A percentile compares a stretch with the other conserved stretches of the same genome.
phyloP scores from a whole-genome alignment of 2,329 filamentous ascomycete species.

The Microsporum audouinii region DNA sequence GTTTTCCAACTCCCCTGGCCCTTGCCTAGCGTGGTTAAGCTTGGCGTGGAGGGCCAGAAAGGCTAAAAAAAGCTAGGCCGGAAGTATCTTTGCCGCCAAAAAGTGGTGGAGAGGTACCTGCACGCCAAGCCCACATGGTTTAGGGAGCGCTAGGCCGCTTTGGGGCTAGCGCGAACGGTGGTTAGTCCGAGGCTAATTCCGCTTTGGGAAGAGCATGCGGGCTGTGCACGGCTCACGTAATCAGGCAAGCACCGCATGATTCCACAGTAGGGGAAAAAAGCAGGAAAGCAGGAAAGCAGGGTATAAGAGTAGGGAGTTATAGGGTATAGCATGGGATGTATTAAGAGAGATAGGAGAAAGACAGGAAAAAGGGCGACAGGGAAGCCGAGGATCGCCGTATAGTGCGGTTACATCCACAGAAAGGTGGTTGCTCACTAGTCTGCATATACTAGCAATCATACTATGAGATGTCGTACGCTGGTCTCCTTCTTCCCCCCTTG shows the following conservation, averaged over 20 bases:
- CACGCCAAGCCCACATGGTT: neutral
- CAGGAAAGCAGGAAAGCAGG: neutral
- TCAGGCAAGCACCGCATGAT: too few species aligned
- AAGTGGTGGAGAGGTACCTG: neutral
- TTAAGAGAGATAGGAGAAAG: neutral
- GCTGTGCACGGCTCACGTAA: neutral
- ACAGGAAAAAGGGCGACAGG: neutral
- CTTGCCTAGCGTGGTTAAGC: neutral
- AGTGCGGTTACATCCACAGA: neutral
- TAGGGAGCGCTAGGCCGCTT: neutral
- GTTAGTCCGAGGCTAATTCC: neutral
- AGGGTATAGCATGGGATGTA: neutral
- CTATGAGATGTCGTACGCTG: neutral
- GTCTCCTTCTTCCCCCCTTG: neutral
- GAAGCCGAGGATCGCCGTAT: neutral
- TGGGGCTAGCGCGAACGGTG: neutral
- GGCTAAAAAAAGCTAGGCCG: neutral
- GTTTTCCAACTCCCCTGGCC: neutral
- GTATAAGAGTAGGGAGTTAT: neutral
- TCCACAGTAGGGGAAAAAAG: neutral
- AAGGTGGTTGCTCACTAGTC: neutral
- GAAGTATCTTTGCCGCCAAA: neutral
- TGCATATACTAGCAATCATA: neutral
- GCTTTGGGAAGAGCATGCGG: neutral
- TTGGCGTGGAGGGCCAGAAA: neutral